Evolutionary conservation across 495 filamentous ascomycete species (phyloP).

Genomic region (Lophiostoma macrostomum): DNA sequence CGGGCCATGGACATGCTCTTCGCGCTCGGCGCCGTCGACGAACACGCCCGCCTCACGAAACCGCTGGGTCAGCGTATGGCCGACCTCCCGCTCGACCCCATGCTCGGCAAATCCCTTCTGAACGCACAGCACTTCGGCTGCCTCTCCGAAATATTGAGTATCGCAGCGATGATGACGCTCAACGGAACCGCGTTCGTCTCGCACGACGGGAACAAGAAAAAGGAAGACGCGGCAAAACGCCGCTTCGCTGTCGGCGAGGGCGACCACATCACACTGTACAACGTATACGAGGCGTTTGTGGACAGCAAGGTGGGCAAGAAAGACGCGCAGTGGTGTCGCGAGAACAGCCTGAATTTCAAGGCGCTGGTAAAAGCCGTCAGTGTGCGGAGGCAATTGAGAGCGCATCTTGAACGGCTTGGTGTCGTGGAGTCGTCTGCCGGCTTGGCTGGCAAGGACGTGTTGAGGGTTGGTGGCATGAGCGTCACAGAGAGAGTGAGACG

Average conservation of each 20-base stretch:
- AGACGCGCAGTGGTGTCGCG: constrained; percentile 80
- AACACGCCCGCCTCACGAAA: constrained; percentile 86
- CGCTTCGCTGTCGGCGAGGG: constrained; percentile 93
- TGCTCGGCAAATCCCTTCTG: constrained; percentile 91
- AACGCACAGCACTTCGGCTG: constrained; percentile 73
- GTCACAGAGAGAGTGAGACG: constrained; percentile 72
- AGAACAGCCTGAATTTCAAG: constrained; percentile 83
- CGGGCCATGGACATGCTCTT: constrained; percentile 87
- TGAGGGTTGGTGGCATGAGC: constrained; percentile 40
- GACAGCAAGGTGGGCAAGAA: constrained; percentile 79
- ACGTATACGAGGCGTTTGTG: constrained; percentile 93
- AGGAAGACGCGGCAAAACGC: constrained; percentile 65
- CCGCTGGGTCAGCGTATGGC: constrained; percentile 90
- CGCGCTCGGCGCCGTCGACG: constrained; percentile 83
- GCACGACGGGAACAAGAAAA: constrained; percentile 70
- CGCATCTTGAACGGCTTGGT: constrained; percentile 83
- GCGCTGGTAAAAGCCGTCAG: constrained; percentile 78
- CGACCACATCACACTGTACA: constrained; percentile 90
- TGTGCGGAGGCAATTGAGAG: constrained; percentile 79
- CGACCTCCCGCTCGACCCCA: constrained; percentile 89
- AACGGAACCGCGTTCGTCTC: constrained; percentile 79
- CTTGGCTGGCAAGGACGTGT: constrained; percentile 33
- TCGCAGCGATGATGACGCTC: constrained; percentile 91
- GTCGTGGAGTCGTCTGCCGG: constrained; percentile 57
- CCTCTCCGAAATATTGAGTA: constrained; percentile 79